These are phyloP conservation scores for Puccinia hordei DNA, from an alignment of 1,284 basidiomycete species.

Conservation along the genomic window DNA sequence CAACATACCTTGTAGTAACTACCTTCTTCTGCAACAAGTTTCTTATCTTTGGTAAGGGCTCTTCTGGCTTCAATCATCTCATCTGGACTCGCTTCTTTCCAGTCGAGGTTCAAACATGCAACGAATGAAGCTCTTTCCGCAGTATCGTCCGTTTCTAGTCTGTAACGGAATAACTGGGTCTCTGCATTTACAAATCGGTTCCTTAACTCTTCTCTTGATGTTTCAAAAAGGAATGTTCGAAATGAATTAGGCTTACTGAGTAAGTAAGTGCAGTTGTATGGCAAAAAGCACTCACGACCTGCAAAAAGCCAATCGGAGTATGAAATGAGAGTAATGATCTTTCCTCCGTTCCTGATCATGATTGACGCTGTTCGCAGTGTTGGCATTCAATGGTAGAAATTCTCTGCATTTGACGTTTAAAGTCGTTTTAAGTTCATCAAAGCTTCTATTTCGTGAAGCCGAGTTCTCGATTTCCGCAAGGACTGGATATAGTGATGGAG, in stretches of 20 bases:
- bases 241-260: too few relatives aligned
- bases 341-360: constrained; percentile 72
- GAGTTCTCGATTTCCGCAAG: constrained; percentile 94
- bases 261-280: too few relatives aligned
- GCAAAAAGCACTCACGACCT: constrained; percentile 71
- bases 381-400: constrained; percentile 72
- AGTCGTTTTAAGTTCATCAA: constrained; percentile 72
- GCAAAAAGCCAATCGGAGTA: constrained; percentile 91
- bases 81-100: constrained; percentile 67
- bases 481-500: constrained; percentile 61
- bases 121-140: constrained; percentile 74
- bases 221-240: not conserved
- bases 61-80: constrained; percentile 66
- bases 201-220: constrained; percentile 81
- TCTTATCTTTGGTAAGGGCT: constrained; percentile 63
- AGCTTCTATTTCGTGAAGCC: constrained; percentile 76
- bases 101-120: constrained; percentile 74
- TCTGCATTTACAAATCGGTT: constrained; percentile 90
- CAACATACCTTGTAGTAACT: constrained; percentile 68
- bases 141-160: constrained; percentile 73
- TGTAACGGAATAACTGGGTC: constrained; percentile 76
- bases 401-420: constrained; percentile 68
- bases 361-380: constrained; percentile 61
- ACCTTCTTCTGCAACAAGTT: constrained; percentile 60
- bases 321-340: constrained; percentile 93